These are phyloP conservation scores for Hymenoscyphus occultus DNA, from an alignment of 2,329 filamentous ascomycete genomes.

Conservation along the genomic window DNA sequence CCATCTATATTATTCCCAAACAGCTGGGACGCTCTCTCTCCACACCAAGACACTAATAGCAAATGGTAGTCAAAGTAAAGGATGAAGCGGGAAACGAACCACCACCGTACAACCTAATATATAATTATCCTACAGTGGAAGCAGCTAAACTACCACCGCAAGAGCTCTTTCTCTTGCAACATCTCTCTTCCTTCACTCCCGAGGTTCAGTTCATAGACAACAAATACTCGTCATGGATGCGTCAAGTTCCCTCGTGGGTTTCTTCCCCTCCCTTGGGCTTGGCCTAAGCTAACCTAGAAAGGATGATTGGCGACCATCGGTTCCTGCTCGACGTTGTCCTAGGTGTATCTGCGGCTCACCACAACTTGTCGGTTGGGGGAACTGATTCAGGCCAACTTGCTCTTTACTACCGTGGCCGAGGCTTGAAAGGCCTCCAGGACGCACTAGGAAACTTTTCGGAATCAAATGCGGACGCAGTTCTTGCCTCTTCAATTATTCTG, in stretches of 20 bases:
- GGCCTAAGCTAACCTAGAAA: not conserved
- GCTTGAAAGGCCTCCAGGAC: conserved; percentile 17
- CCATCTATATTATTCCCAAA: not conserved
- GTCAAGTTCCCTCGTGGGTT: conserved; percentile 8
- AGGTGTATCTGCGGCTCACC: conserved; percentile 13
- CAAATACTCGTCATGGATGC: conserved; percentile 16
- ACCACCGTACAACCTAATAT: conserved; percentile 9
- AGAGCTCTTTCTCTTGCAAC: conserved; percentile 13
- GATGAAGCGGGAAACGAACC: conserved; percentile 6
- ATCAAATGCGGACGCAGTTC: conserved; percentile 19
- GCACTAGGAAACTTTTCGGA: conserved; percentile 16
- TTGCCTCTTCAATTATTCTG: conserved; percentile 17
- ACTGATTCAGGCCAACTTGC: conserved; percentile 11
- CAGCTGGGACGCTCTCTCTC: not conserved
- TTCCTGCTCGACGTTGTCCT: conserved; percentile 13
- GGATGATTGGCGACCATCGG: conserved; percentile 11
- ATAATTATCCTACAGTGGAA: conserved; percentile 8
- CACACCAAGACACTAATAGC: not conserved
- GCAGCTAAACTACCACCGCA: conserved; percentile 10
- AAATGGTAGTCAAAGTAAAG: conserved; percentile 10
- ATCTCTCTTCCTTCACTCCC: conserved; percentile 9
- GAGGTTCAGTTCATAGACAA: conserved; percentile 16
- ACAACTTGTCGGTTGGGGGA: conserved; percentile 1
- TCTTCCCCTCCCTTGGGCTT: not conserved
- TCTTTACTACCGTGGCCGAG: conserved; percentile 15